Conservation (phyloP, 1,284 basidiomycete genomes). For the Malassezia restricta region DNA sequence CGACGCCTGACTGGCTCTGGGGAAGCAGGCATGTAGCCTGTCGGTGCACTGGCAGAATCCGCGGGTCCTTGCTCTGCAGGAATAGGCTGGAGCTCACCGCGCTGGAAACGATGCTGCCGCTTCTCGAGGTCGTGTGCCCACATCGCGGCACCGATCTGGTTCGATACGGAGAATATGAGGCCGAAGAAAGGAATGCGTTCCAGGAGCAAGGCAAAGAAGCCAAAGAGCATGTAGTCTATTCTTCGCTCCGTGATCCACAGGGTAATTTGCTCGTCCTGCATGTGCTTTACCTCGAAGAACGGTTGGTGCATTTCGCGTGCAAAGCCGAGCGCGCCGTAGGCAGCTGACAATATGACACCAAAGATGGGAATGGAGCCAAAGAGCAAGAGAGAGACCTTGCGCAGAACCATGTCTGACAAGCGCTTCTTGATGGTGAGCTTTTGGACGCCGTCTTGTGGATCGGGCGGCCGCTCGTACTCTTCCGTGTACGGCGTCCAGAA, state of each 20-base stretch:
- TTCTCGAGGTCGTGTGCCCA: constrained; percentile 45
- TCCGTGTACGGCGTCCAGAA: constrained; percentile 44
- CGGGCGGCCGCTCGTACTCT: constrained; percentile 36
- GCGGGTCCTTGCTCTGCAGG: neutral
- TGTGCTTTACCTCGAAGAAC: constrained; percentile 38
- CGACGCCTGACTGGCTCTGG: neutral
- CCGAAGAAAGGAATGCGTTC: constrained; percentile 39
- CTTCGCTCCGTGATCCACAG: constrained; percentile 41
- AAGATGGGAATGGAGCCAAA: constrained; percentile 17
- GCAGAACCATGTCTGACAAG: neutral
- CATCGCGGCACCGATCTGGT: constrained; percentile 44
- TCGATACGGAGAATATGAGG: constrained; percentile 35
- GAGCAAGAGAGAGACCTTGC: neutral
- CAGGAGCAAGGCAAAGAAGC: constrained; percentile 31
- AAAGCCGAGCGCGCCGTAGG: constrained; percentile 25
- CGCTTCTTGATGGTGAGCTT: neutral
- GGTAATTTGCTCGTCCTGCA: constrained; percentile 35
- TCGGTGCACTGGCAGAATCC: neutral
- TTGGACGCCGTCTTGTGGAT: neutral
- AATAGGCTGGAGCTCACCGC: constrained; percentile 16
- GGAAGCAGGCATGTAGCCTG: neutral
- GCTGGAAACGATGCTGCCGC: constrained; percentile 29
- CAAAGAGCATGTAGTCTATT: constrained; percentile 31
- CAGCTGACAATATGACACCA: constrained; percentile 24
- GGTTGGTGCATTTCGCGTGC: constrained; percentile 22